Evolutionary conservation across 768 basidiomycete species (phyloP), one percentile per base, ranked within the genome.

Genomic region (Coprinopsis sp.): DNA sequence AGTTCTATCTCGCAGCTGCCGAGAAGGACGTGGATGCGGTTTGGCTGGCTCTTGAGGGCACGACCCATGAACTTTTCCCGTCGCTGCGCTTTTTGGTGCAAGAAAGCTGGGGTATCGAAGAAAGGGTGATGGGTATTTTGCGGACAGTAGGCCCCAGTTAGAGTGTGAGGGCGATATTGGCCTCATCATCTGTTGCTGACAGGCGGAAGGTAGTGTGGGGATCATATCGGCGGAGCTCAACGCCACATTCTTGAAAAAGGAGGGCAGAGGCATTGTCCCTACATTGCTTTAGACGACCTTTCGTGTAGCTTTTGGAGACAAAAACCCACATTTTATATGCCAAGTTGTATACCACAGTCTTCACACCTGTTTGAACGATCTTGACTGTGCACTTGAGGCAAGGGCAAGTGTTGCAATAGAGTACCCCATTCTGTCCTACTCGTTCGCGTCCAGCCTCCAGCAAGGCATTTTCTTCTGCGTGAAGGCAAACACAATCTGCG

Each of bases 321-420:
- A 34, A 37, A 13, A 74, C 87, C 56, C 54, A 91, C 96, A 98
- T 91, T 73, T 91, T 92, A 66, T 99, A 99, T 42, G 83, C 82
- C 45, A 97, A 68, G 61, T 93, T 95, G 62, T 98, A 99, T 4
- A 98, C 89, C 3, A 99, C 95, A 47, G 83, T 84, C 50, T 78
- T 83, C 16, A 98, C 86, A 0, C 94, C 95, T 18, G 84, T 87
- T 60, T 99, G 95, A 22, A 97, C 93, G 54, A 98, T 97, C 64
- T 98, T 98, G 66, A 97, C 83, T 0, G 94, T 91, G 61, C 96
- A 99, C 53, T 79, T 83, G n/a, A 98, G 71, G 62, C 96, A 99
- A 0, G 96, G 96, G 57, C 96, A 99, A n/a, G 96, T 99, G 59
- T 99, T 99, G 76, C 96, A 99, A 62, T 98, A 99, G 12, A 99